phyloP scores from a whole-genome alignment of 257 asterid genomes.

The Primulina huaijiensis region DNA sequence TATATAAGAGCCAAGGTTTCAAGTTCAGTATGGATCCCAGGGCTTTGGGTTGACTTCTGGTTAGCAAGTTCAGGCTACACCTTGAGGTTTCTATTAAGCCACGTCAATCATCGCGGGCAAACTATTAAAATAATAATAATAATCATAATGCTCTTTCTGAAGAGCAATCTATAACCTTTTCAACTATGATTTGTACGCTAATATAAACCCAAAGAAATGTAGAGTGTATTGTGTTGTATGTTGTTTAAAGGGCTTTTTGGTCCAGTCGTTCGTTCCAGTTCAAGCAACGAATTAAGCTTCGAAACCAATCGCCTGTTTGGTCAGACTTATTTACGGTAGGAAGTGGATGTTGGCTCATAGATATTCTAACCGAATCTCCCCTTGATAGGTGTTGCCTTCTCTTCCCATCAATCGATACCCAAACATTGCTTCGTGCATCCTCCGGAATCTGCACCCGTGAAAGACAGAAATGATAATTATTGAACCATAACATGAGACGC shows the following conservation, averaged over 20 bases:
- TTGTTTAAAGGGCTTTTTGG: constrained; percentile 75
- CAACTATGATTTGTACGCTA: constrained; percentile 48
- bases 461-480: not conserved
- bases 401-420: constrained; percentile 99
- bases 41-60: not conserved
- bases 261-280: constrained; percentile 97
- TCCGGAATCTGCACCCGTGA: constrained; percentile 58
- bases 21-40: not conserved
- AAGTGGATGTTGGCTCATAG: constrained; percentile 88
- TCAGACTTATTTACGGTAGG: constrained; percentile 90
- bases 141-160: constrained; percentile 20
- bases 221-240: constrained; percentile 3
- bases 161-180: constrained; percentile 21
- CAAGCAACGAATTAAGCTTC: constrained; percentile 93
- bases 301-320: constrained; percentile 97
- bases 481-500: not conserved
- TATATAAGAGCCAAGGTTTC: not conserved
- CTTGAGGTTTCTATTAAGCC: not conserved
- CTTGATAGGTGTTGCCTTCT: constrained; percentile 90
- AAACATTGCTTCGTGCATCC: constrained; percentile 92
- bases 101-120: not conserved
- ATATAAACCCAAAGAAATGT: constrained; percentile 30
- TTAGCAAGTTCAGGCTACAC: not conserved
- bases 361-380: constrained; percentile 86
- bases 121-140: no score